Percentiles rank a stretch among this genome's conserved stretches.
Conservation (phyloP, 2,329 filamentous ascomycete genomes). For the Monosporascus ibericus region DNA sequence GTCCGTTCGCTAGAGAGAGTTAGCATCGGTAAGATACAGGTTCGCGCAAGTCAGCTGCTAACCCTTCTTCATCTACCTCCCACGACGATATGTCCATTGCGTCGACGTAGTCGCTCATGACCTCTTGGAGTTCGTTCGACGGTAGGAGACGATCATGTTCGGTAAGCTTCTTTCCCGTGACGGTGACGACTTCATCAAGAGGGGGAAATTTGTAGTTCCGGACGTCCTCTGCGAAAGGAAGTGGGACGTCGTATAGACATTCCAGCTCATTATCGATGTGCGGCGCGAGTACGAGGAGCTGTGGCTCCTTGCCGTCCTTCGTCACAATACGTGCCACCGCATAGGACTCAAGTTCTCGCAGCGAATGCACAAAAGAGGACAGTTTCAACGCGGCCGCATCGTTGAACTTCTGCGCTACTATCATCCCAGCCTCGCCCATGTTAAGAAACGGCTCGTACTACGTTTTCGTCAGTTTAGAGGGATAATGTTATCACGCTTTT, state of each 20-base stretch:
- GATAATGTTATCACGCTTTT: no score
- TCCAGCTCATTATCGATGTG: conserved; percentile 73
- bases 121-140: conserved; percentile 61
- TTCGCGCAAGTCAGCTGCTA: conserved; percentile 18
- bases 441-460: conserved; percentile 80
- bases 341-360: conserved; percentile 78
- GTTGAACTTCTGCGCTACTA: conserved; percentile 70
- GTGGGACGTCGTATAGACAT: conserved; percentile 79
- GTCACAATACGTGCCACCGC: conserved; percentile 79
- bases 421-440: conserved; percentile 74
- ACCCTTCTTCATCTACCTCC: conserved; percentile 70
- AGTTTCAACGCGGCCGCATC: conserved; percentile 78
- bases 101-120: conserved; percentile 91
- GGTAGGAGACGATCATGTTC: conserved; percentile 83
- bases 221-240: conserved; percentile 91
- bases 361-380: conserved; percentile 82
- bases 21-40: conserved; percentile 25
- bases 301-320: conserved; percentile 76
- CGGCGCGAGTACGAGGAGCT: conserved; percentile 73
- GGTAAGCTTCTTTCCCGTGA: conserved; percentile 73
- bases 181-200: conserved; percentile 77
- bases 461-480: conserved; percentile 12
- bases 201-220: conserved; percentile 88
- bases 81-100: conserved; percentile 78
- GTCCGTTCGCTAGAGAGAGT: conserved; percentile 20